Evolutionary conservation across 2,329 filamentous ascomycete genomes (phyloP), one percentile per base, ranked within the genome.

Genomic region (Magnaporthiopsis rhizophila): DNA sequence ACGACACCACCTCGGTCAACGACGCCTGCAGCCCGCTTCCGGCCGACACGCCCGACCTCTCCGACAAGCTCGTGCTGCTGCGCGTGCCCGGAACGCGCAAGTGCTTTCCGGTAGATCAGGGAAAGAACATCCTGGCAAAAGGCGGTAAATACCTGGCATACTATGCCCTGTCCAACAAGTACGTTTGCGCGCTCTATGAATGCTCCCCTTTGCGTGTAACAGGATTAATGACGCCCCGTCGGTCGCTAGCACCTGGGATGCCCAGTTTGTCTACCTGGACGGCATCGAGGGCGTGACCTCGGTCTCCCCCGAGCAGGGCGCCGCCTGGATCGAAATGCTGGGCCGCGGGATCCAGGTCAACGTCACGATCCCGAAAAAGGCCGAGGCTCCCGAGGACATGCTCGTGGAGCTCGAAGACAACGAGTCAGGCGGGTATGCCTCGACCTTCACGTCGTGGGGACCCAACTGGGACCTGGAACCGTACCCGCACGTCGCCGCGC

Each of bases 281-380:
- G 24, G 28, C 3, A 58, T 63, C 56, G 28, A 26, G 38, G 60
- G 36, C 60, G 60, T 63, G 8, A n/a, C 34, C 13, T 38, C 57
- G 6, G 53, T 58, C 3, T 21, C 62, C 2, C 34, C 50, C n/a
- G 26, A 50, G 11, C 56, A 63, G 62, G 62, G 62, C 56, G 57
- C 56, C n/a, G n/a, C 38, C n/a, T 63, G 62, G 62, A 80, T 79
- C 70, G 78, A 80, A 68, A 75, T 75, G 64, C 65, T 74, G 24
- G 72, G 76, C 64, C 53, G 72, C 11, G 72, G 74, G 57, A 26
- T 77, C 36, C 61, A 69, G 59, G 70, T 71, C 1, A 73, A 71
- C n/a, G 69, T 79, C 56, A 68, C 60, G 3, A 50, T 62, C 21
- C 34, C 60, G 0, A 70, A 75, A 36, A 71, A 72, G 57, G 24